Percentiles rank a stretch among this genome's conserved stretches.
These are phyloP conservation scores for Castanospermum australe DNA, from an alignment of 306 rosid species.

Conservation along the genomic window DNA sequence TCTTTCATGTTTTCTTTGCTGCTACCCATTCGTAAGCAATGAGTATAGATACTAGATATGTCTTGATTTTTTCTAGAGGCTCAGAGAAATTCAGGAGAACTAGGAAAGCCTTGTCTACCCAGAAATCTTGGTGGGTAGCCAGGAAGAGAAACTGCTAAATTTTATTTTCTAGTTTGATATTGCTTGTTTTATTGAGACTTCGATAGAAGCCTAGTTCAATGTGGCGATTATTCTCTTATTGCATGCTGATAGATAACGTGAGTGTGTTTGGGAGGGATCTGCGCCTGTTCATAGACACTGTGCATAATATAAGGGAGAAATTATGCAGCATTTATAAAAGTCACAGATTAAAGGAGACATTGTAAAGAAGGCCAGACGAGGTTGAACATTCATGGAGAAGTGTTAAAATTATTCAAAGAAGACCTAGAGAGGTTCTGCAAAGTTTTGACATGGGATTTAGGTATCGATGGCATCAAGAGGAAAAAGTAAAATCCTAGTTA, in stretches of 20 bases:
- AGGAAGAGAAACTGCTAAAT: slow-evolving; percentile 25
- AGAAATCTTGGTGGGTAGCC: slow-evolving; percentile 30
- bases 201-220: background rate
- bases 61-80: slow-evolving; percentile 37
- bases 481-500: too few relatives aligned
- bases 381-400: too few relatives aligned
- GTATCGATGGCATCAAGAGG: too few relatives aligned
- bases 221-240: background rate
- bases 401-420: too few relatives aligned
- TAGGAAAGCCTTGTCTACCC: slow-evolving; percentile 24
- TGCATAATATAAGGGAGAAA: too few relatives aligned
- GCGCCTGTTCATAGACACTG: too few relatives aligned
- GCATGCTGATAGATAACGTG: too few relatives aligned
- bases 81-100: slow-evolving; percentile 46
- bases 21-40: slow-evolving; percentile 33
- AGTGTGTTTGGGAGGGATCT: background rate
- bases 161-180: slow-evolving; percentile 17
- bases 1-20: slow-evolving; percentile 26
- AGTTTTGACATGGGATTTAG: too few relatives aligned
- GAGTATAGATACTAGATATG: slow-evolving; percentile 37
- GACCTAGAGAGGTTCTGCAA: too few relatives aligned
- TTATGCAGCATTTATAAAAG: too few relatives aligned
- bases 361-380: too few relatives aligned
- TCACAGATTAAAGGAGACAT: too few relatives aligned
- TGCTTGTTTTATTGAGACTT: background rate